Evolutionary conservation across 768 basidiomycete genomes (phyloP).

Genomic region (Psilocybe azurescens): DNA sequence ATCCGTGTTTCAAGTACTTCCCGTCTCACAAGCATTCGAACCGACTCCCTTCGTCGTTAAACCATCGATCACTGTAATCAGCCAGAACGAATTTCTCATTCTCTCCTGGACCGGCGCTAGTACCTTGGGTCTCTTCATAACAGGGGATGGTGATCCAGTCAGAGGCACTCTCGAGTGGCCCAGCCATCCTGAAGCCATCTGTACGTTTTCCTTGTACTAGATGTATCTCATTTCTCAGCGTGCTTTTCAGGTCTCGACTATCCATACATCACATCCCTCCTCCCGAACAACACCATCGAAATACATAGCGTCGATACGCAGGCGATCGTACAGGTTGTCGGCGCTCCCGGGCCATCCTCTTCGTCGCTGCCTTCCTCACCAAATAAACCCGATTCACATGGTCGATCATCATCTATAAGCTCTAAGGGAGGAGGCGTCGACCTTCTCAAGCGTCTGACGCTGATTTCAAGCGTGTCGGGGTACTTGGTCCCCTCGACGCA

Average conservation of each 20-base stretch:
- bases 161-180: slow-evolving; percentile 90
- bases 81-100: slow-evolving; percentile 82
- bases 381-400: slow-evolving; percentile 14
- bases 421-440: slow-evolving; percentile 19
- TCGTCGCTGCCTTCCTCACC: slow-evolving; percentile 26
- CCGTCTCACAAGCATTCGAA: slow-evolving; percentile 72
- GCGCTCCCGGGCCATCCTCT: slow-evolving; percentile 42
- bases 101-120: slow-evolving; percentile 83
- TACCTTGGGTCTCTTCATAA: slow-evolving; percentile 88
- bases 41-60: slow-evolving; percentile 47
- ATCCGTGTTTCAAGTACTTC: slow-evolving; percentile 74
- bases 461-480: slow-evolving; percentile 47
- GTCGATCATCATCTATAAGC: slow-evolving; percentile 26
- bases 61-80: slow-evolving; percentile 78
- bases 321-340: slow-evolving; percentile 69
- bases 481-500: slow-evolving; percentile 58
- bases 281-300: slow-evolving; percentile 80
- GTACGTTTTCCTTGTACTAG: slow-evolving; percentile 51
- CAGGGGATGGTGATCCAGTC: slow-evolving; percentile 83
- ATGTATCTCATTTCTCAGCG: not conserved
- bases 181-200: slow-evolving; percentile 73
- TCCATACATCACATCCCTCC: slow-evolving; percentile 78
- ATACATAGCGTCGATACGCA: slow-evolving; percentile 84
- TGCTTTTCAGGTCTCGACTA: slow-evolving; percentile 70
- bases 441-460: slow-evolving; percentile 33